A percentile compares a stretch with the other conserved stretches of the same genome.
Evolutionary conservation across 805 yeast genomes (phyloP).

Genomic region (Candida succiphila): DNA sequence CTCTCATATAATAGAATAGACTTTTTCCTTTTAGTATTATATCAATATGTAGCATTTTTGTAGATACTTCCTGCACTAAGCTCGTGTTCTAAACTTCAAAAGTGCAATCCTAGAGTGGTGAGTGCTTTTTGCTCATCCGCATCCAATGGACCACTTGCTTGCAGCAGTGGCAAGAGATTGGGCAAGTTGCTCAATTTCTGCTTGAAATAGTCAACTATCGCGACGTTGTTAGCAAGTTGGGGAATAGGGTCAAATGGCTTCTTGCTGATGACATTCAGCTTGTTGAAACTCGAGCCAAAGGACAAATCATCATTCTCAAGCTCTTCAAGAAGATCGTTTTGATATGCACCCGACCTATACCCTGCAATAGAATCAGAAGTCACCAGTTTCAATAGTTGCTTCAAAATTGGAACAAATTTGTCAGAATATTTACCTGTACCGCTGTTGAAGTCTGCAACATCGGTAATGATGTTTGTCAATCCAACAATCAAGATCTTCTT

Average conservation of each 20-base stretch:
- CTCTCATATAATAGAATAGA: too few species aligned
- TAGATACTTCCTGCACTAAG: too few species aligned
- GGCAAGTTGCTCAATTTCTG: conserved; percentile 6
- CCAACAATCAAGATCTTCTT: conserved; percentile 41
- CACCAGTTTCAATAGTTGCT: conserved; percentile 27
- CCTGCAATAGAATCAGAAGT: conserved; percentile 24
- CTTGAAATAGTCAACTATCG: conserved; percentile 25
- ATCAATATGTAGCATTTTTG: too few species aligned
- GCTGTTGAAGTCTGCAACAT: conserved; percentile 17
- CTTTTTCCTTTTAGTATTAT: too few species aligned
- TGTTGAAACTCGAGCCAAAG: conserved; percentile 82
- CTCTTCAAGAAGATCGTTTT: conserved; percentile 44
- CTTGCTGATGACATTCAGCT: conserved; percentile 50
- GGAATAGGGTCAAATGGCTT: conserved; percentile 66
- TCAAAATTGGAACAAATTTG: conserved; percentile 32
- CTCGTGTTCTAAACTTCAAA: too few species aligned
- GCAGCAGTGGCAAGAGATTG: neutral
- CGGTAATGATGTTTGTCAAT: conserved; percentile 31
- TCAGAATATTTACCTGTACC: conserved; percentile 30
- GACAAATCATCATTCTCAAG: conserved; percentile 47
- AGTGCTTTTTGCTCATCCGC: too few species aligned
- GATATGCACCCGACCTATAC: conserved; percentile 24
- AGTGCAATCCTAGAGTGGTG: too few species aligned
- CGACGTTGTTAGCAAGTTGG: conserved; percentile 24
- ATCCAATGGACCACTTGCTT: conserved; percentile 5